Evolutionary conservation across 2,329 filamentous ascomycete genomes (phyloP), one percentile per base, ranked within the genome.

Genomic region (Aspergillus brasiliensis): DNA sequence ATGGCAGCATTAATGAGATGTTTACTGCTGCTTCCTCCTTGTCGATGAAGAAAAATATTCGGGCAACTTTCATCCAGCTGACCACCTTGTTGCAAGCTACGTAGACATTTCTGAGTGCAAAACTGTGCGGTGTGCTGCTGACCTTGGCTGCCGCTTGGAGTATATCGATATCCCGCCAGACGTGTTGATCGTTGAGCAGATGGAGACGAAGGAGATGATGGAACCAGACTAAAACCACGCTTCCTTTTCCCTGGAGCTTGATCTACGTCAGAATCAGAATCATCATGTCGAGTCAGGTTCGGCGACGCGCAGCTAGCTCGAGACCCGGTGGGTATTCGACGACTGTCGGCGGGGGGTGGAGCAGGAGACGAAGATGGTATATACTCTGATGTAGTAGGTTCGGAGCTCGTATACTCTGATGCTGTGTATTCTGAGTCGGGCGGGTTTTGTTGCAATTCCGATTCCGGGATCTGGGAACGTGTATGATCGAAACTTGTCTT

Each of bases 1-100:
- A 51, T 17, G 23, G 56, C 23, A 0, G 57, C 44, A 13, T n/a
- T 51, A 71, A 67, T 1, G 27, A n/a, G 61, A 61, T 71, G 62
- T 21, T 40, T 21, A 28, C 62, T 37, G n/a, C 40, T 49, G 8
- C 13, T 31, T 4, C 10, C 46, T 11, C 8, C 8, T n/a, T n/a
- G n/a, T n/a, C n/a, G n/a, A n/a, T n/a, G n/a, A n/a, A n/a, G n/a
- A n/a, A n/a, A n/a, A n/a, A n/a, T n/a, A n/a, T n/a, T n/a, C n/a
- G n/a, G n/a, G n/a, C n/a, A n/a, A n/a, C n/a, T n/a, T n/a, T n/a
- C n/a, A n/a, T n/a, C n/a, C n/a, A n/a, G n/a, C n/a, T n/a, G n/a
- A n/a, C n/a, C n/a, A n/a, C n/a, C n/a, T n/a, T n/a, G n/a, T n/a
- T n/a, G n/a, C n/a, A n/a, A n/a, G n/a, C n/a, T n/a, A n/a, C n/a